A percentile compares a stretch with the other conserved stretches of the same genome.
phyloP scores from a whole-genome alignment of 2,329 filamentous ascomycete species.

The Penicillium sp. region DNA sequence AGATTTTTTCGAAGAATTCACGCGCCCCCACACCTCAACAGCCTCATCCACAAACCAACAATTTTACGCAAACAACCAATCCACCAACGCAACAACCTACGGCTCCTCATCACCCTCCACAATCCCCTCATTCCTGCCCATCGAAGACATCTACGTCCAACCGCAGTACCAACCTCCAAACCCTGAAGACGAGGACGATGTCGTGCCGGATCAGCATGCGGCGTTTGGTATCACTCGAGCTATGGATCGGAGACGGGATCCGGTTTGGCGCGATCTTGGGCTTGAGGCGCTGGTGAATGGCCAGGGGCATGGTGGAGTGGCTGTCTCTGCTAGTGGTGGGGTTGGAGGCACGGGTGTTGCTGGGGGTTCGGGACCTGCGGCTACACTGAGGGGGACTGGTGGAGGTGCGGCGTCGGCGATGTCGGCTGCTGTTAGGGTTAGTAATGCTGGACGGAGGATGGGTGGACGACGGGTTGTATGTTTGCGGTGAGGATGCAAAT shows the following conservation, averaged over 20 bases:
- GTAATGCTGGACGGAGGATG: conserved; percentile 36
- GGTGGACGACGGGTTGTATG: conserved; percentile 39
- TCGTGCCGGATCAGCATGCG: conserved; percentile 66
- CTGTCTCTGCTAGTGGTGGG: conserved; percentile 23
- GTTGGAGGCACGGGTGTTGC: not conserved
- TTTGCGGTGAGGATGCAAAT: conserved; percentile 29
- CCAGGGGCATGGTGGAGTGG: conserved; percentile 21
- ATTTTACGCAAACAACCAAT: conserved; percentile 9
- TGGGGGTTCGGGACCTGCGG: conserved; percentile 15
- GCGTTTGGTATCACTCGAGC: conserved; percentile 66
- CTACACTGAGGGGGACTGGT: conserved; percentile 20
- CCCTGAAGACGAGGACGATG: conserved; percentile 66
- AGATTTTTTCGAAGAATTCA: conserved; percentile 53
- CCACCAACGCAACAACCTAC: conserved; percentile 26
- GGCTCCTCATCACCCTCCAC: conserved; percentile 32
- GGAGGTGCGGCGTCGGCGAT: conserved; percentile 18
- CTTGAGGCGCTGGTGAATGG: conserved; percentile 51
- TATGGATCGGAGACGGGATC: conserved; percentile 55
- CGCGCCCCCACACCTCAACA: conserved; percentile 43
- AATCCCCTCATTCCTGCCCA: conserved; percentile 47
- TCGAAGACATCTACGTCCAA: conserved; percentile 62
- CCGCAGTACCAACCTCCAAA: conserved; percentile 63
- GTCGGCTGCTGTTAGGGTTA: conserved; percentile 25
- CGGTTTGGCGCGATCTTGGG: conserved; percentile 60
- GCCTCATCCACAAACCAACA: conserved; percentile 8